Base-by-base conservation (phyloP, 116 monocot species). In the Trichopus zeylanicus region DNA sequence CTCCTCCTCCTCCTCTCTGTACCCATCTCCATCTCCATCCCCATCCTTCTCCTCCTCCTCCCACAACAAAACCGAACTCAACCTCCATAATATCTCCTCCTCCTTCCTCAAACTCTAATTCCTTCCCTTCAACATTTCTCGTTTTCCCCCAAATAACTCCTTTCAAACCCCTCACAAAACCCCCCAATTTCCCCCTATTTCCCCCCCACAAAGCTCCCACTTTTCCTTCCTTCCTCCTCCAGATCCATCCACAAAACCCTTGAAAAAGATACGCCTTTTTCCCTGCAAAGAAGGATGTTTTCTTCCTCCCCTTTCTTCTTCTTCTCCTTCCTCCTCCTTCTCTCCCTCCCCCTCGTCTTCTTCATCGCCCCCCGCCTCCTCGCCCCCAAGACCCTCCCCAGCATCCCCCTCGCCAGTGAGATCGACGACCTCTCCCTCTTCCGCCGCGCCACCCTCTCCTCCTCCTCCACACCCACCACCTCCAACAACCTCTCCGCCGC, bases 401-500 rank as follows among this genome's bases (percentile, higher is more conserved):
- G 72, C 48, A 93, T 88, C 33, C 88, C 88, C 25, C 65, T 71
- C 33, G 56, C 77, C 70, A 85, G 82, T 72, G 93, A 93, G 69
- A 62, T 73, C 46, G 77, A 83, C 63, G 97, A 97, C 61, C 97
- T 97, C 67, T 78, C 91, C 22, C 87, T 97, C 57, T 84, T 97
- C 87, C 95, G 95, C 56, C 95, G 91, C 32, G 91, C 94, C 51
- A 79, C 80, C 35, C 85, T 86, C 56, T 42, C 42, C 13, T 39
- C 39, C 42, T 42, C 37, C 15, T 37, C 42, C 42, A 42, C 13
- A 3, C 42, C 0, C 42, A 3, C 42, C 42, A 16, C 42, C 42
- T 42, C 42, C 42, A n/a, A 37, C 15, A 8, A 1, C 42, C 42
- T 3, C 37, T 67, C 85, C 48, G 56, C 34, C 69, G 34, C 37